A percentile compares a stretch with the other conserved stretches of the same genome.
Evolutionary conservation across 495 filamentous ascomycete genomes (phyloP).

Genomic region (Talaromyces proteolyticus): DNA sequence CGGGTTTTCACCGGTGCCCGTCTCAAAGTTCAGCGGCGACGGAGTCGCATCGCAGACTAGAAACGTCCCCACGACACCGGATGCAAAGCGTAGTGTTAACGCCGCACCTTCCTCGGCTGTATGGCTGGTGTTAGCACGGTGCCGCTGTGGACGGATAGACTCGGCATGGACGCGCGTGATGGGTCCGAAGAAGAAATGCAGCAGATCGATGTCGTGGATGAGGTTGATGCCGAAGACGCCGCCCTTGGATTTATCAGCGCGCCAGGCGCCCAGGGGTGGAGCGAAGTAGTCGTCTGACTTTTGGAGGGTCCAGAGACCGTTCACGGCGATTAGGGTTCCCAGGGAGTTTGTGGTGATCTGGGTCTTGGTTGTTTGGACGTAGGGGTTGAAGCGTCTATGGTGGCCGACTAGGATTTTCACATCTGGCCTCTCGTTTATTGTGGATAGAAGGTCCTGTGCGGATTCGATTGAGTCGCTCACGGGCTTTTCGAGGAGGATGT

Average conservation of each 20-base stretch:
- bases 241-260: conserved; percentile 22
- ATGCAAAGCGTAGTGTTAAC: not conserved
- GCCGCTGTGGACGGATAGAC: conserved; percentile 25
- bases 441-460: conserved; percentile 23
- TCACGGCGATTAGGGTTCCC: conserved; percentile 44
- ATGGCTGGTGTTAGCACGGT: conserved; percentile 17
- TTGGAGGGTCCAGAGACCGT: conserved; percentile 47
- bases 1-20: conserved; percentile 13
- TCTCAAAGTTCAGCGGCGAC: not conserved
- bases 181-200: conserved; percentile 52
- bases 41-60: not conserved
- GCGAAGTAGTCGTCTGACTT: conserved; percentile 50
- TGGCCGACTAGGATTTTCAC: conserved; percentile 52
- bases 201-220: conserved; percentile 53
- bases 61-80: not conserved
- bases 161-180: conserved; percentile 48
- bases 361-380: conserved; percentile 42
- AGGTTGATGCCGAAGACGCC: conserved; percentile 55
- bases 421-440: not conserved
- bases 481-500: conserved; percentile 39
- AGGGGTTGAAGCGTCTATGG: conserved; percentile 56
- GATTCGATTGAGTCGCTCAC: conserved; percentile 30
- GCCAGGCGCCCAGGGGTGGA: conserved; percentile 41
- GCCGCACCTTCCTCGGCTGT: not conserved
- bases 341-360: conserved; percentile 31